Evolutionary conservation across 164 flowering plant genomes (phyloP).

Genomic region (Pachysandra terminalis): DNA sequence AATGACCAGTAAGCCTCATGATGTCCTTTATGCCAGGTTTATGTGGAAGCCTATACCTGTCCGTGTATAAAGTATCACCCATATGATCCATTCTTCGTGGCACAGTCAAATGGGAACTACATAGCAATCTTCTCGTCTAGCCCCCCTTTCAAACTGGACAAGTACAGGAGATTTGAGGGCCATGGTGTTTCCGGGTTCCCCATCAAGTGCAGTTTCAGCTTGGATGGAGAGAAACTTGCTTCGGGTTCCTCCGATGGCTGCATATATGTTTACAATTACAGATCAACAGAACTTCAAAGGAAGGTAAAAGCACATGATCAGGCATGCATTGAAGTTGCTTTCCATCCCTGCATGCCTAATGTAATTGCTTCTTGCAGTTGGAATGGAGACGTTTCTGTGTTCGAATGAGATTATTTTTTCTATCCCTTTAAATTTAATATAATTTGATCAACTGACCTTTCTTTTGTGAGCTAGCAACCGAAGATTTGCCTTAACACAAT

Average conservation of each 20-base stretch:
- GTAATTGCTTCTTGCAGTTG: conserved; percentile 82
- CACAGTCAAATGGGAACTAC: conserved; percentile 91
- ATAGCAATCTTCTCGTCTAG: conserved; percentile 75
- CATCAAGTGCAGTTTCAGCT: conserved; percentile 76
- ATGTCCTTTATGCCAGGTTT: conserved; percentile 55
- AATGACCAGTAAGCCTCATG: conserved; percentile 1
- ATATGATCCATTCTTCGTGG: conserved; percentile 65
- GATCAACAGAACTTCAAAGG: conserved; percentile 43
- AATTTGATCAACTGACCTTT: too few species aligned
- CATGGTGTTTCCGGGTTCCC: conserved; percentile 96
- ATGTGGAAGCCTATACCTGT: conserved; percentile 87
- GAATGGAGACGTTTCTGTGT: conserved; percentile 69
- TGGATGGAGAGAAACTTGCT: conserved; percentile 60
- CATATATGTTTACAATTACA: conserved; percentile 57
- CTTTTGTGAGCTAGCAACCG: too few species aligned
- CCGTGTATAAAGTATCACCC: conserved; percentile 75
- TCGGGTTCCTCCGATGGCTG: conserved; percentile 85
- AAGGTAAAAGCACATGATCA: conserved; percentile 65
- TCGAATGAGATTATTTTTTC: conserved; percentile 29
- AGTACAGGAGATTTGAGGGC: conserved; percentile 72
- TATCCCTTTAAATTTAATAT: too few species aligned
- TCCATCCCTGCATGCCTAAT: conserved; percentile 70
- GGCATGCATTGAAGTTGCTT: conserved; percentile 72
- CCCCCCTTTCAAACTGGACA: conserved; percentile 81
- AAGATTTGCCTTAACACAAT: too few species aligned